Conservation (phyloP, 805 yeast genomes). For the Pichia scutulata region DNA sequence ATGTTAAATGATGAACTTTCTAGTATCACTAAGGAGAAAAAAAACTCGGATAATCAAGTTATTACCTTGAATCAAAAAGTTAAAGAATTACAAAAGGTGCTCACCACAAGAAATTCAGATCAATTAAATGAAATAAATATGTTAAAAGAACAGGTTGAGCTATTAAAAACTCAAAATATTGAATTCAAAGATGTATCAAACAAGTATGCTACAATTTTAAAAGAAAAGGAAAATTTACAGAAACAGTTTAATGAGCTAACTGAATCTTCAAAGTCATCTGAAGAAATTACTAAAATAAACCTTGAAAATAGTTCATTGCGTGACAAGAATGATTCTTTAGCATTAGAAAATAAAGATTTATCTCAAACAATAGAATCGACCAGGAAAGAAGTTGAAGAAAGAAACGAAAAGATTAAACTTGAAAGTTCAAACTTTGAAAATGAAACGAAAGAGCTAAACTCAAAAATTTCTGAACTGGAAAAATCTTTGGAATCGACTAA, state of each 20-base stretch:
- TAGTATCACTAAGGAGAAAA: constrained; percentile 28
- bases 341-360: background rate
- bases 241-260: constrained; percentile 4
- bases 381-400: background rate
- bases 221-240: constrained; percentile 7
- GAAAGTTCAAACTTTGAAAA: background rate
- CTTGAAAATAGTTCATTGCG: background rate
- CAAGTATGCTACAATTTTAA: background rate
- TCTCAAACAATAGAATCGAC: background rate
- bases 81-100: constrained; percentile 9
- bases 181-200: background rate
- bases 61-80: constrained; percentile 9
- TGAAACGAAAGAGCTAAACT: constrained; percentile 3
- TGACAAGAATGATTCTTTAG: background rate
- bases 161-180: background rate
- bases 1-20: constrained; percentile 62
- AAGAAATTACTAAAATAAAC: background rate
- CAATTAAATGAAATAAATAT: constrained; percentile 11
- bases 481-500: constrained; percentile 19
- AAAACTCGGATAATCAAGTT: constrained; percentile 11
- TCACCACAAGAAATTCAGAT: constrained; percentile 27
- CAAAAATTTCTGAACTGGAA: constrained; percentile 13
- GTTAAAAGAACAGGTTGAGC: constrained; percentile 3
- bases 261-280: background rate
- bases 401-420: background rate